Percentiles rank a stretch among this genome's conserved stretches.
Conservation (phyloP, 1,139 yeast species). For the Debaryomyces nepalensis region DNA sequence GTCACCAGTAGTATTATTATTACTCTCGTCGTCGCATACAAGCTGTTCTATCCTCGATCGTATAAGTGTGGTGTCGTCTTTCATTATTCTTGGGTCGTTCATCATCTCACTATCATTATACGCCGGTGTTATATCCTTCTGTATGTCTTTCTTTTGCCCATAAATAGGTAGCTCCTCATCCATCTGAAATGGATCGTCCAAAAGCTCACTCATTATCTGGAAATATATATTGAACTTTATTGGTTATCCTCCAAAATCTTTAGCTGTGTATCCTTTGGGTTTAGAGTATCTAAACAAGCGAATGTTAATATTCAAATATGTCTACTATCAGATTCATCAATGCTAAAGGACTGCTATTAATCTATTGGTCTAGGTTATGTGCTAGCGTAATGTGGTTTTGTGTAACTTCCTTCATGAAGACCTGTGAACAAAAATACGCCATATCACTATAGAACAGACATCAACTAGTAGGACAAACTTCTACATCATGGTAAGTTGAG, state of each 20-base stretch:
- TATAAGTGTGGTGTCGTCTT: slow-evolving; percentile 33
- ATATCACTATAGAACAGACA: background rate
- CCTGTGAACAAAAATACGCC: background rate
- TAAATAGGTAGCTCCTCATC: slow-evolving; percentile 41
- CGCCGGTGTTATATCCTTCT: slow-evolving; percentile 21
- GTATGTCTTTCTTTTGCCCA: background rate
- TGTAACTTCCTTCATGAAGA: slow-evolving; percentile 1
- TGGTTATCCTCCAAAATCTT: no score
- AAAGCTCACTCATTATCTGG: slow-evolving; percentile 34
- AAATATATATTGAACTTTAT: no score
- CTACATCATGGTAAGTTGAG: slow-evolving; percentile 7
- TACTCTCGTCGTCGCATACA: slow-evolving; percentile 29
- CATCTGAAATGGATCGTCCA: slow-evolving; percentile 53
- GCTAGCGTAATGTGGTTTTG: background rate
- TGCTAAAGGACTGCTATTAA: background rate
- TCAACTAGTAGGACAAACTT: background rate
- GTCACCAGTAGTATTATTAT: slow-evolving; percentile 22
- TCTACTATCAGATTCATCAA: slow-evolving; percentile 5
- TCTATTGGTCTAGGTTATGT: background rate
- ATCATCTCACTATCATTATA: slow-evolving; percentile 20
- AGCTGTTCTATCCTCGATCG: slow-evolving; percentile 40
- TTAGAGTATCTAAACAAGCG: background rate
- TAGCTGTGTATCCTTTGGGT: background rate
- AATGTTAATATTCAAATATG: background rate
- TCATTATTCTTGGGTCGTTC: slow-evolving; percentile 14